These are phyloP conservation scores for Xylaria venustula DNA, from an alignment of 495 filamentous ascomycete species.

Conservation along the genomic window DNA sequence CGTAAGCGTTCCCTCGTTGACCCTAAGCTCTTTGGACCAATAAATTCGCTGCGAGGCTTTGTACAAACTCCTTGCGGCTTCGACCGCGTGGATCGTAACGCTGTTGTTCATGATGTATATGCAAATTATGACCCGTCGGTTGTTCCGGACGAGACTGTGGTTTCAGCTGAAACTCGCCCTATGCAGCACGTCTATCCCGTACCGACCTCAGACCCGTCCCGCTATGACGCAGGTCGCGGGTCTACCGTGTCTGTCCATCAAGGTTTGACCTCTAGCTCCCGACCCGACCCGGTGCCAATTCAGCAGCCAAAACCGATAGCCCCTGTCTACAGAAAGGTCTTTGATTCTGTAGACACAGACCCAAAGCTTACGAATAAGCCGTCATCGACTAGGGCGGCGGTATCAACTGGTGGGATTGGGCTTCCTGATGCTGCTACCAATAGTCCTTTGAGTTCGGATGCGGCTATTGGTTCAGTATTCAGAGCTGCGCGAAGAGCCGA, in stretches of 20 bases:
- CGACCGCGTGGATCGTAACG: conserved; percentile 30
- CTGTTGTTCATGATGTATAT: conserved; percentile 9
- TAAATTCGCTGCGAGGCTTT: conserved; percentile 51
- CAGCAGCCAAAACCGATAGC: conserved; percentile 47
- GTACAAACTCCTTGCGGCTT: conserved; percentile 54
- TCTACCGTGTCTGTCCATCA: conserved; percentile 45
- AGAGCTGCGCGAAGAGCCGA: conserved; percentile 31
- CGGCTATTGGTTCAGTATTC: conserved; percentile 36
- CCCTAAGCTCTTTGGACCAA: conserved; percentile 51
- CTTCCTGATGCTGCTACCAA: conserved; percentile 47
- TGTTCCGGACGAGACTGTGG: conserved; percentile 25
- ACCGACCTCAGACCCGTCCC: conserved; percentile 59
- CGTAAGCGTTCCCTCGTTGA: conserved; percentile 51
- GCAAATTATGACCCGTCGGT: conserved; percentile 19
- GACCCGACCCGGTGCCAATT: conserved; percentile 39
- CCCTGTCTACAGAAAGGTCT: conserved; percentile 40
- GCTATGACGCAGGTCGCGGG: conserved; percentile 54
- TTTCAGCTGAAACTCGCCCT: conserved; percentile 31
- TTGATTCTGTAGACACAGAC: conserved; percentile 37
- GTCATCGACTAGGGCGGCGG: conserved; percentile 37
- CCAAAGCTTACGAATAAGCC: conserved; percentile 28
- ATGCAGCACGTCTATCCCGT: conserved; percentile 43
- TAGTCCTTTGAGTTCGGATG: conserved; percentile 42
- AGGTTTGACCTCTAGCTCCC: conserved; percentile 16
- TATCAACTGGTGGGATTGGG: conserved; percentile 47